Conservation (phyloP, 345 rosid species). For the Crucihimalaya himalaica region DNA sequence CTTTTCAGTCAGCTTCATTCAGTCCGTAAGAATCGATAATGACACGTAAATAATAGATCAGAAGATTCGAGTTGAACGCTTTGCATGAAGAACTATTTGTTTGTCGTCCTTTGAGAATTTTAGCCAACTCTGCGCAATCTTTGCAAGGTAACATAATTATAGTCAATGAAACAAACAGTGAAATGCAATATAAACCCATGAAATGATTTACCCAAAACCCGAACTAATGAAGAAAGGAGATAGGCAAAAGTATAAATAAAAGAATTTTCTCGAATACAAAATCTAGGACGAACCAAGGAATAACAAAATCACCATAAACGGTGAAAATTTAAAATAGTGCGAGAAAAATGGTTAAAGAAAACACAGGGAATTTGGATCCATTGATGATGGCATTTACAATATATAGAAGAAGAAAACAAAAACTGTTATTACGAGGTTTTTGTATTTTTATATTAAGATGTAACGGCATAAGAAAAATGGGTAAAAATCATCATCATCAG, state of each 20-base stretch:
- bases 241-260: neutral
- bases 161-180: neutral
- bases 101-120: too few species aligned
- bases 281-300: neutral
- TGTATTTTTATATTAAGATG: conserved; percentile 11
- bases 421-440: conserved; percentile 2
- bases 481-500: conserved; percentile 26
- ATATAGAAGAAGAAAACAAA: neutral
- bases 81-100: too few species aligned
- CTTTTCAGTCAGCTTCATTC: too few species aligned
- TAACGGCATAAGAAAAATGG: conserved; percentile 18
- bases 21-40: too few species aligned
- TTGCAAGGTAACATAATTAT: too few species aligned
- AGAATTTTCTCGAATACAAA: neutral
- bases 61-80: too few species aligned
- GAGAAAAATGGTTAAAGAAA: conserved; percentile 1
- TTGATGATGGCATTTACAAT: conserved; percentile 19
- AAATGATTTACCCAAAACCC: neutral
- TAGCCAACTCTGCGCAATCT: too few species aligned
- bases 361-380: conserved; percentile 12
- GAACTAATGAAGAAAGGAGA: neutral
- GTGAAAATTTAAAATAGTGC: neutral
- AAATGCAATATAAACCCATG: neutral
- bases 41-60: too few species aligned
- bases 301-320: neutral